Conservation (phyloP, 345 rosid species). For the Brassica incana region DNA sequence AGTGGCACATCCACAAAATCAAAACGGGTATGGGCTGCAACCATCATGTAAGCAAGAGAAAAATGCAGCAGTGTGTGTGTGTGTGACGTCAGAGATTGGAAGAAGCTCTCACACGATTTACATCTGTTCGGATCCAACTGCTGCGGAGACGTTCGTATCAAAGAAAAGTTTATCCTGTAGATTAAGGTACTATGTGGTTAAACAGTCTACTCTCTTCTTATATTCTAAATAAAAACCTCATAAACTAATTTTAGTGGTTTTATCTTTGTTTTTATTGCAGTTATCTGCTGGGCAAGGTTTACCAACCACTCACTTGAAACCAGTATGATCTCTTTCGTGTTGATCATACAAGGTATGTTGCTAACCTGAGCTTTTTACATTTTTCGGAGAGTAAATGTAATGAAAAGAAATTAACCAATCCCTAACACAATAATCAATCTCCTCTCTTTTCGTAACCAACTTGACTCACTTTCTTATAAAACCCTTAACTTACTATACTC, state of each 20-base stretch:
- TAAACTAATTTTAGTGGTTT: not conserved
- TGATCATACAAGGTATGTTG: not conserved
- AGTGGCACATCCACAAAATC: no score
- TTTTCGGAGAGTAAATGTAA: not conserved
- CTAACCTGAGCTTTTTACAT: not conserved
- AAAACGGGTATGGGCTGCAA: no score
- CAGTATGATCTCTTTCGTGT: not conserved
- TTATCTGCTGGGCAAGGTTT: not conserved
- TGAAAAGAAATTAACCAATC: not conserved
- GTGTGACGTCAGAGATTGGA: no score
- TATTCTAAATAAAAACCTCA: no score
- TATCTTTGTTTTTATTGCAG: not conserved
- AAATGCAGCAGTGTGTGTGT: conserved; percentile 38
- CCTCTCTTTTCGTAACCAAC: not conserved
- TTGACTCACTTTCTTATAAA: not conserved
- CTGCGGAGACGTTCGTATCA: no score
- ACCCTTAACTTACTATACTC: not conserved
- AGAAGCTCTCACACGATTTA: no score
- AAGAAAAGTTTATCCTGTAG: no score
- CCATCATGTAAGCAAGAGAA: conserved; percentile 5
- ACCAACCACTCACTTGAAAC: not conserved
- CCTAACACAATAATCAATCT: not conserved
- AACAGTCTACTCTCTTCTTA: no score
- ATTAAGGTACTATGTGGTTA: no score
- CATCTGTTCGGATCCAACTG: no score